Evolutionary conservation across 2,329 filamentous ascomycete species (phyloP), one percentile per base, ranked within the genome.

Genomic region (Endocalyx cinctus): DNA sequence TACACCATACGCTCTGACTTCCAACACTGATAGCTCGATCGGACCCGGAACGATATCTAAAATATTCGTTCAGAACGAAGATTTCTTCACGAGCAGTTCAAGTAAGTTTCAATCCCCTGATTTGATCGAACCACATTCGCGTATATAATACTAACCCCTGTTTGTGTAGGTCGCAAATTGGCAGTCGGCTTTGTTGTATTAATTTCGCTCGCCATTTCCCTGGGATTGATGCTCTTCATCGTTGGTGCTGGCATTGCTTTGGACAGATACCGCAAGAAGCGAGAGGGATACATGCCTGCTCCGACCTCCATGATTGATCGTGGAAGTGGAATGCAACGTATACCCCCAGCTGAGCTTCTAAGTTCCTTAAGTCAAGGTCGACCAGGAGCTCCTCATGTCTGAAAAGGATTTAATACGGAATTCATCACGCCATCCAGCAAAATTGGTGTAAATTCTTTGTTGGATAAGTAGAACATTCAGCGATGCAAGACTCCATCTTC

Each of bases 61-160:
- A 46, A 72, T 97, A 41, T 94, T 98, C 58, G 84, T 89, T 10
- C 80, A 94, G 63, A 83, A 86, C 30, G 68, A 82, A 42, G 79
- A 84, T 54, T 85, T 86, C 54, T 92, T 95, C 63, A 72, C 66
- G n/a, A 29, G n/a, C 17, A 65, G 71, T 37, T 60, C 66, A 47
- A 59, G 82, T 85, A 70, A 67, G 77, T 71, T 22, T 17, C 27
- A 6, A 13, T 20, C 16, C 14, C 17, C 16, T 33, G 11, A 20
- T 22, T n/a, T n/a, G n/a, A n/a, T n/a, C n/a, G n/a, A n/a, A n/a
- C n/a, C n/a, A n/a, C n/a, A n/a, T n/a, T n/a, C n/a, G n/a, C n/a
- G 14, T 33, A 10, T 22, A 33, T 25, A 30, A 8, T n/a, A 15
- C 38, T 41, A 46, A 48, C 20, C n/a, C n/a, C n/a, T 31, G 32